Base-by-base conservation (phyloP, 495 filamentous ascomycete species). In the Lepraria neglecta region DNA sequence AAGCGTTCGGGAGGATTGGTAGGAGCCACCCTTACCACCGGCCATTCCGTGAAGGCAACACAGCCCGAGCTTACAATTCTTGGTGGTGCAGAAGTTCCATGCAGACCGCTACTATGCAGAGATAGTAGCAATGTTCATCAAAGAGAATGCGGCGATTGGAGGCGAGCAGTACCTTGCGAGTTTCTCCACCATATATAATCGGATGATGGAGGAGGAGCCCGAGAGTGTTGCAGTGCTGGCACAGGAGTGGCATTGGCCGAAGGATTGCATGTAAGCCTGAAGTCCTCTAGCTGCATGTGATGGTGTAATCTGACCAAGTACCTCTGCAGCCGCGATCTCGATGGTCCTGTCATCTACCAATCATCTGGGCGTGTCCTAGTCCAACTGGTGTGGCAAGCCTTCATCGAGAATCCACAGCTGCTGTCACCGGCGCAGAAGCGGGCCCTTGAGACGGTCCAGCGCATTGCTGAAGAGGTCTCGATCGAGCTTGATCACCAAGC, bases 121-220 rank as follows among this genome's bases (percentile, higher is more conserved):
- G 15, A 52, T 52, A 33, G 24, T 52, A 1, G 28, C 48, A 11
- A 52, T 52, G 48, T 52, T 52, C 6, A 14, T 52, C 6, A 52
- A 52, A 11, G 14, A 52, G 48, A 52, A 52, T 52, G 48, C 48
- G n/a, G 28, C 48, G 11, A n/a, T n/a, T 5, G 48, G 48, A 10
- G 48, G 48, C 28, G 48, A 52, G 31, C 48, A 52, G 31, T 52
- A 52, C 27, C n/a, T 52, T 11, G 48, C 48, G 15, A 52, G 48
- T 17, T 52, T 52, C 15, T 33, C 48, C 3, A 52, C 48, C 3
- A 52, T 52, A 33, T 52, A 52, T 31, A 52, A 52, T n/a, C 27
- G 27, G 27, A n/a, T 52, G 48, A 52, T 52, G 28, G 28, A 33
- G 28, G 48, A 30, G 6, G 24, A 52, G 14, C 27, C 48, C 15